phyloP scores from a whole-genome alignment of 2,329 filamentous ascomycete genomes.

The Moelleriella libera region DNA sequence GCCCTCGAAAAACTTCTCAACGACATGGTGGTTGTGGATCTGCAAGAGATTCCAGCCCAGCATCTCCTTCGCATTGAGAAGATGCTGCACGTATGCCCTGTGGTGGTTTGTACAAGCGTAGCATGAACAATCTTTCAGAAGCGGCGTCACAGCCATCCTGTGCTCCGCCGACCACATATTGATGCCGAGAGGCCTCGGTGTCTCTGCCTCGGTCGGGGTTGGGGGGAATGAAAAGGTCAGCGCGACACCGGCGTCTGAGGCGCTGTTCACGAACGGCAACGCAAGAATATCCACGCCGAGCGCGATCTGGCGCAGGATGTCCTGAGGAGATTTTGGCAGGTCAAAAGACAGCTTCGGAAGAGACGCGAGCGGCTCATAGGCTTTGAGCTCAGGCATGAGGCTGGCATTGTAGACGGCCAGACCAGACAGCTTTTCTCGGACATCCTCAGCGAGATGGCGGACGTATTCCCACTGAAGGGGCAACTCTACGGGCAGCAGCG shows the following conservation, averaged over 20 bases:
- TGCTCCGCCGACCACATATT: constrained; percentile 62
- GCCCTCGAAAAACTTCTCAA: constrained; percentile 58
- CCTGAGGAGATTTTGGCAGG: constrained; percentile 55
- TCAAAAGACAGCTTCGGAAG: constrained; percentile 67
- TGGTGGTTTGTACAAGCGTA: constrained; percentile 78
- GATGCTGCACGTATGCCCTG: constrained; percentile 73
- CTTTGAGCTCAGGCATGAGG: constrained; percentile 50
- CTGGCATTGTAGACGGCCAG: constrained; percentile 68
- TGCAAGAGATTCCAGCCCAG: constrained; percentile 87
- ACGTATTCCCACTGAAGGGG: constrained; percentile 71
- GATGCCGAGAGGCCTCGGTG: constrained; percentile 44
- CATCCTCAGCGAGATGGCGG: constrained; percentile 51
- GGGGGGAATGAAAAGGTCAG: constrained; percentile 64
- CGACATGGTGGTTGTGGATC: constrained; percentile 70
- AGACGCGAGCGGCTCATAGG: constrained; percentile 34
- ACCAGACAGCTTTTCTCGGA: constrained; percentile 42
- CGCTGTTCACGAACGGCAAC: constrained; percentile 57
- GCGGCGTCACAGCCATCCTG: constrained; percentile 45
- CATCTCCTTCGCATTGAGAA: constrained; percentile 89
- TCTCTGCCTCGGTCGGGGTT: constrained; percentile 3
- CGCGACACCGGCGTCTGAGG: constrained; percentile 76
- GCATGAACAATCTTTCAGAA: constrained; percentile 55
- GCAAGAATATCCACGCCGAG: constrained; percentile 71
- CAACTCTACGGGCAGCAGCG: constrained; percentile 61
- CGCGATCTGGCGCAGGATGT: constrained; percentile 60